Base-by-base conservation (phyloP, 179 eudicot genomes). In the Nepenthes alata region DNA sequence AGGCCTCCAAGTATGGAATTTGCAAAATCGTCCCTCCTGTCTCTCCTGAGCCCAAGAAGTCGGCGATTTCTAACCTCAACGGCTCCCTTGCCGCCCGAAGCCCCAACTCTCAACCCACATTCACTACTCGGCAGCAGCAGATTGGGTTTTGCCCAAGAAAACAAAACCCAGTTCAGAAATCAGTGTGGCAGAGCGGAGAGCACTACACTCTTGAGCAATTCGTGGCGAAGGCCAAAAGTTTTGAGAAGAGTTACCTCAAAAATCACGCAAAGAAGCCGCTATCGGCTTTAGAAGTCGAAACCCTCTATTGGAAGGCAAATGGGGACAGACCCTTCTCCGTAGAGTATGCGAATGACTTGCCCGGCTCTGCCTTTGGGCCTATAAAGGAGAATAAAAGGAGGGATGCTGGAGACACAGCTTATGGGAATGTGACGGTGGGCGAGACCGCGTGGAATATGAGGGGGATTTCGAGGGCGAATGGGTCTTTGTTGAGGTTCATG, bases 281-380 rank as follows among this genome's bases (percentile, higher is more conserved):
- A 11, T 65, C 74, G 44, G 67, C 80, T 6, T 59, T 93, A 35
- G 98, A 93, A 53, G 39, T 87, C 0, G 97, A 93, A 67, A 87
- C 94, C 54, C 76, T 93, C 6, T 91, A 80, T 16, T 91, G 97
- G 97, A 88, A 86, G 55, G 97, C 97, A 2, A 78, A 72, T 68
- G 85, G 81, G 69, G 98, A 87, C 53, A 82, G 88, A 48, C 94
- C 95, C 60, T 71, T 89, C 60, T 70, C 83, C 6, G 95, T 93
- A 4, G 98, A 89, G 91, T 93, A 93, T 62, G 98, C 98, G 0
- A 93, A 93, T 65, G 98, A 93, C 62, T 84, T 91, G 96, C 95
- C 97, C 0, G 97, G 97, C 10, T 89, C 97, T 11, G 98, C 84
- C 14, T 93, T 93, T 60, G 74, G 47, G 35, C 74, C 79, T 0